A percentile compares a stretch with the other conserved stretches of the same genome.
phyloP scores from a whole-genome alignment of 768 basidiomycete species.

The Suillus sp. region DNA sequence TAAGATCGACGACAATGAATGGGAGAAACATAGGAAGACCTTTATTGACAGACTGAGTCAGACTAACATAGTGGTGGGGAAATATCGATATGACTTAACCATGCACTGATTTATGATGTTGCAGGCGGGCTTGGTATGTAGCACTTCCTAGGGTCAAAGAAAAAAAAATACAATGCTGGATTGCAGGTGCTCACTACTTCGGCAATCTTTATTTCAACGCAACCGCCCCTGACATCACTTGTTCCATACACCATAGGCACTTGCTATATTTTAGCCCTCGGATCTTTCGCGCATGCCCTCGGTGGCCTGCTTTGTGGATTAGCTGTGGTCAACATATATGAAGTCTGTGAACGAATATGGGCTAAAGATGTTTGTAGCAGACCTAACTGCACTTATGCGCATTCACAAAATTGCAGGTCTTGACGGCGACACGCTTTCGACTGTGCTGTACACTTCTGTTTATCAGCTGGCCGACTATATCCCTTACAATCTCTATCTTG shows the following conservation, averaged over 20 bases:
- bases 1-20: not conserved
- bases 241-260: not conserved
- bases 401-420: not conserved
- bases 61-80: constrained; percentile 3
- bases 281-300: constrained; percentile 11
- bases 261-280: constrained; percentile 7
- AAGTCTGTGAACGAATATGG: constrained; percentile 7
- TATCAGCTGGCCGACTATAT: not conserved
- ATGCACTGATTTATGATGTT: not conserved
- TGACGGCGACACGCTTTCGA: constrained; percentile 3
- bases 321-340: constrained; percentile 2
- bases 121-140: constrained; percentile 4
- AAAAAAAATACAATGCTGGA: not conserved
- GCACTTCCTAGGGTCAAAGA: too few relatives aligned
- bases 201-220: constrained; percentile 4
- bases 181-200: constrained; percentile 11
- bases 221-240: not conserved
- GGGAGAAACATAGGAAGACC: constrained; percentile 4
- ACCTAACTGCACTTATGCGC: not conserved
- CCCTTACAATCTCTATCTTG: not conserved
- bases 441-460: not conserved
- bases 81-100: not conserved
- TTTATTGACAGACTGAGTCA: not conserved
- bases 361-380: constrained; percentile 3
- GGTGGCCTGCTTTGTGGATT: constrained; percentile 6